Percentiles rank a stretch among this genome's conserved stretches.
Evolutionary conservation across 2,329 filamentous ascomycete genomes (phyloP).

Genomic region (Trichoderma lentiforme): DNA sequence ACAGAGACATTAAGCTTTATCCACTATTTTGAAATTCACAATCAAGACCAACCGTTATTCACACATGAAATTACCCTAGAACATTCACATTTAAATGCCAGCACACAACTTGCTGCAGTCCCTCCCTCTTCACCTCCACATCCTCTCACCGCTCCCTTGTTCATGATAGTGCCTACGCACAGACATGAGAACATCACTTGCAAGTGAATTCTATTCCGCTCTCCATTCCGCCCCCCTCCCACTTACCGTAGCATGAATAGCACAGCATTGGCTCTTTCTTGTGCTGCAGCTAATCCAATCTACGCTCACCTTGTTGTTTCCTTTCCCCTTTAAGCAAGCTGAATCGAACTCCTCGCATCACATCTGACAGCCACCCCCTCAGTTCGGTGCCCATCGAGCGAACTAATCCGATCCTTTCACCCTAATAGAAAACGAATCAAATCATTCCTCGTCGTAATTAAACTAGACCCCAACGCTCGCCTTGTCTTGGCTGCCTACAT

Average conservation of each 20-base stretch:
- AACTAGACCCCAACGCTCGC: not conserved
- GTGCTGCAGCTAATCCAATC: not conserved
- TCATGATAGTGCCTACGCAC: not conserved
- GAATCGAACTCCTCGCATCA: not conserved
- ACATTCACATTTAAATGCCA: not conserved
- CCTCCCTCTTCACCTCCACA: not conserved
- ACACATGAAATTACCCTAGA: not conserved
- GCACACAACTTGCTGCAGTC: not conserved
- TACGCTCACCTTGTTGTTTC: not conserved
- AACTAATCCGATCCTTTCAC: not conserved
- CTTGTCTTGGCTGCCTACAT: not conserved
- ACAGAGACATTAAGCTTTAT: not conserved
- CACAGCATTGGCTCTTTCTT: not conserved
- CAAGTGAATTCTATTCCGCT: not conserved
- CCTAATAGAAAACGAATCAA: not conserved
- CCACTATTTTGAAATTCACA: not conserved
- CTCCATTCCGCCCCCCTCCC: not conserved
- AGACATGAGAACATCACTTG: not conserved
- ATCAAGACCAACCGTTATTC: fast-evolving
- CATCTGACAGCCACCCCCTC: not conserved
- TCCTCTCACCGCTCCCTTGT: not conserved
- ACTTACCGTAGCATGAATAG: not conserved
- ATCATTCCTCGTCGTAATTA: not conserved
- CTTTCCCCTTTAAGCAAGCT: not conserved
- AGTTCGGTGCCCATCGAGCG: not conserved